Evolutionary conservation across 192 early-diverging fungal species (phyloP).

Genomic region (Coemansia umbellata): DNA sequence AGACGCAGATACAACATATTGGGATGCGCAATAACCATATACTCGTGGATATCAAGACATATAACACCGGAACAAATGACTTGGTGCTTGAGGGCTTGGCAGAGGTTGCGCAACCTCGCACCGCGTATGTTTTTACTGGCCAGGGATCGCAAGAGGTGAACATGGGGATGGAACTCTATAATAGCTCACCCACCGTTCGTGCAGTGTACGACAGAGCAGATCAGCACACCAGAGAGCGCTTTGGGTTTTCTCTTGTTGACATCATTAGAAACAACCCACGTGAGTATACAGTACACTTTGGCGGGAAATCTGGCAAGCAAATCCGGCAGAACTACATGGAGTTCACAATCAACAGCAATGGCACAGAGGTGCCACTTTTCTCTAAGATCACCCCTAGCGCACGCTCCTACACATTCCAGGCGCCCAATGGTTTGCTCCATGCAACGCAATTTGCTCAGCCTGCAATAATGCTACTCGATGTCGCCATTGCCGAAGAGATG

Average conservation of each 20-base stretch:
- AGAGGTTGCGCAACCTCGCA: constrained; percentile 81
- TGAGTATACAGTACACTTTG: constrained; percentile 85
- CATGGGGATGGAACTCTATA: constrained; percentile 93
- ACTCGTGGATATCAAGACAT: constrained; percentile 75
- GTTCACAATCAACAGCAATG: constrained; percentile 5
- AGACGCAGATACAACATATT: constrained; percentile 77
- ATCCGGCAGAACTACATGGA: constrained; percentile 80
- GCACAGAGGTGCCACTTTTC: constrained; percentile 64
- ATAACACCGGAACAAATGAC: constrained; percentile 60
- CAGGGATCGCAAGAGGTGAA: constrained; percentile 93
- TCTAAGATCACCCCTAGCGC: constrained; percentile 72
- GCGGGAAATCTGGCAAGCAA: constrained; percentile 71
- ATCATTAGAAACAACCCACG: constrained; percentile 88
- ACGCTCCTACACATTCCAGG: constrained; percentile 74
- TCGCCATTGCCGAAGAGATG: constrained; percentile 80
- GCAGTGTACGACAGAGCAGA: constrained; percentile 88
- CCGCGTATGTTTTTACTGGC: constrained; percentile 91
- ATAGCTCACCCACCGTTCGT: constrained; percentile 70
- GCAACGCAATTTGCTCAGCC: constrained; percentile 97
- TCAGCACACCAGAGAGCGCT: constrained; percentile 73
- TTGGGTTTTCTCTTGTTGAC: constrained; percentile 87
- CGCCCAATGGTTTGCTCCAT: constrained; percentile 80
- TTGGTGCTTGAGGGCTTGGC: constrained; percentile 75
- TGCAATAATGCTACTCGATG: constrained; percentile 82
- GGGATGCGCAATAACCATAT: constrained; percentile 91